Conservation (phyloP, 805 yeast genomes). For the Wickerhamomyces bovis region DNA sequence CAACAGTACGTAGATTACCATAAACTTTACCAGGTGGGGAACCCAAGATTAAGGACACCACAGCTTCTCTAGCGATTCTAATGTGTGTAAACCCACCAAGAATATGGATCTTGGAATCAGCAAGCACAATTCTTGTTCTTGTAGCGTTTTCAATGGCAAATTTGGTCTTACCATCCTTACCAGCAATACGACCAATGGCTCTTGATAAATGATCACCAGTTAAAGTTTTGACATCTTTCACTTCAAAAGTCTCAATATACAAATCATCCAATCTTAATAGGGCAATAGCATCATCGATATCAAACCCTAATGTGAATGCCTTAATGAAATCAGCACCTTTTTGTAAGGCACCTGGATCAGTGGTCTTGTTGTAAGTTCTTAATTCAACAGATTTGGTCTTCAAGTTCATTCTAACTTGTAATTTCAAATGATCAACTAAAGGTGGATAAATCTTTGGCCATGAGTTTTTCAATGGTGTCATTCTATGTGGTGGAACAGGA, state of each 20-base stretch:
- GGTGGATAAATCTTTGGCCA: constrained; percentile 98
- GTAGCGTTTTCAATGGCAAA: constrained; percentile 98
- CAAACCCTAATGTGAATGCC: constrained; percentile 95
- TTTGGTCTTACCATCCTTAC: constrained; percentile 98
- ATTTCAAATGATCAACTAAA: constrained; percentile 85
- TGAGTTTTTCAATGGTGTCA: constrained; percentile 82
- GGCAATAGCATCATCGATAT: constrained; percentile 95
- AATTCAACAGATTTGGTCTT: constrained; percentile 83
- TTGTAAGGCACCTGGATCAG: constrained; percentile 91
- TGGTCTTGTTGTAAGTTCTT: constrained; percentile 73
- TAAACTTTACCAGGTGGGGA: constrained; percentile 98
- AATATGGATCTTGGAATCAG: constrained; percentile 94
- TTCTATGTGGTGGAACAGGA: constrained; percentile 94
- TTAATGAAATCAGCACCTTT: constrained; percentile 96
- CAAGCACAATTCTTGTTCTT: constrained; percentile 94
- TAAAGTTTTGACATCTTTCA: constrained; percentile 93
- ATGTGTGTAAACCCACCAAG: constrained; percentile 96
- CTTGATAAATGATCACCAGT: constrained; percentile 95
- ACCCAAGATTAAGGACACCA: constrained; percentile 90
- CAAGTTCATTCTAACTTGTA: constrained; percentile 94
- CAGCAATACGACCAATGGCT: constrained; percentile 99
- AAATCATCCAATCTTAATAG: constrained; percentile 89
- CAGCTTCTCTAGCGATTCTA: constrained; percentile 97
- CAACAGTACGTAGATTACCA: constrained; percentile 94
- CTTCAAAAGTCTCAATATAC: constrained; percentile 93